A percentile compares a stretch with the other conserved stretches of the same genome.
These are phyloP conservation scores for Termitomyces sp. DNA, from an alignment of 768 basidiomycete species.

Conservation along the genomic window DNA sequence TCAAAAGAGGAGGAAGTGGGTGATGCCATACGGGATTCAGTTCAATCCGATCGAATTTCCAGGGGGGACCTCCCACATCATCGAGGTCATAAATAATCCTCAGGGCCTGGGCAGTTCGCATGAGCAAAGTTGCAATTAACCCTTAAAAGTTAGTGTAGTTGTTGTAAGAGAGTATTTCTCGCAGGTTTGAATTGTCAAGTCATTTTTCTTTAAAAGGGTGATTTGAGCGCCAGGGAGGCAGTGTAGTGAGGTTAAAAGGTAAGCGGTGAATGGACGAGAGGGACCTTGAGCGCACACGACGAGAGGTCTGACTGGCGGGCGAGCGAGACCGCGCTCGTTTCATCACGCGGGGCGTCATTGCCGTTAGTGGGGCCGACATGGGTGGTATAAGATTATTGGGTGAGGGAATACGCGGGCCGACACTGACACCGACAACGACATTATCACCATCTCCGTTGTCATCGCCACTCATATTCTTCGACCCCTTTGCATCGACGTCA, in stretches of 20 bases:
- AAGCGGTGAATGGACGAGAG: slow-evolving; percentile 4
- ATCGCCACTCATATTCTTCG: not conserved
- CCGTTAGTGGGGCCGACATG: slow-evolving; percentile 5
- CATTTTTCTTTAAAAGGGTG: slow-evolving; percentile 4
- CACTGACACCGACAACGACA: not conserved
- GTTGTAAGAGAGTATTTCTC: not conserved
- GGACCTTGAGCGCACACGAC: slow-evolving; percentile 10
- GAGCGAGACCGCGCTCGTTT: slow-evolving; percentile 18
- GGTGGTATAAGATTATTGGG: slow-evolving; percentile 7
- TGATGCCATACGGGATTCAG: slow-evolving; percentile 7
- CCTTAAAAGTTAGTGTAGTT: not conserved
- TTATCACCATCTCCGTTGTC: not conserved
- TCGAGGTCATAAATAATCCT: slow-evolving; percentile 15
- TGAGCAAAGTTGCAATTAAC: not conserved
- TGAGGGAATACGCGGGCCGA: slow-evolving; percentile 7
- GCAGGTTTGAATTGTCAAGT: not conserved
- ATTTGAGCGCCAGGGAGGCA: slow-evolving; percentile 9
- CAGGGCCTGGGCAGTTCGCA: not conserved
- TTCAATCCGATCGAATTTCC: slow-evolving; percentile 8
- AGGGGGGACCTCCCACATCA: slow-evolving; percentile 4
- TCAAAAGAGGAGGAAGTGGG: slow-evolving; percentile 3
- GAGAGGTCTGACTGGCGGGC: slow-evolving; percentile 7
- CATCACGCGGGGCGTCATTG: slow-evolving; percentile 10
- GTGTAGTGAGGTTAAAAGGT: not conserved
- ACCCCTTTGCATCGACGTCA: slow-evolving; percentile 3